Evolutionary conservation across 106 monocot species (phyloP).

Genomic region (Cymbidium sinense): DNA sequence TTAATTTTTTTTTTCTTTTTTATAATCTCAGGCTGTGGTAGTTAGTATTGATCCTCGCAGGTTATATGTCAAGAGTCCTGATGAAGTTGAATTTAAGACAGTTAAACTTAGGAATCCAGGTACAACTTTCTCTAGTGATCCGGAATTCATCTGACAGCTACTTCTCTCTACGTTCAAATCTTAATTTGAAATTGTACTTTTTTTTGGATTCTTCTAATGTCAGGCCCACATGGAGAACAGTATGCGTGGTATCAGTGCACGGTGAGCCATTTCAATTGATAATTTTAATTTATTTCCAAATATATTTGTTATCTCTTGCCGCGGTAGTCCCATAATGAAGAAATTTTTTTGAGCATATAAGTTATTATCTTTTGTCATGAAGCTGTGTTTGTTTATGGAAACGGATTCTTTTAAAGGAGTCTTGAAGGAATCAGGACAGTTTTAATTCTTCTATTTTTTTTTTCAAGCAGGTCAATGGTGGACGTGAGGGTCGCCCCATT

Average conservation of each 20-base stretch:
- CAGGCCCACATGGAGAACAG: conserved; percentile 88
- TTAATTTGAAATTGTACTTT: not conserved
- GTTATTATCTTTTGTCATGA: not conserved
- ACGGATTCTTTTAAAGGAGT: not conserved
- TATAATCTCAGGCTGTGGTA: conserved; percentile 76
- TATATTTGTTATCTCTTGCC: not conserved
- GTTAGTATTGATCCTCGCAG: conserved; percentile 95
- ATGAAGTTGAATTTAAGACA: conserved; percentile 75
- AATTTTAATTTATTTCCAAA: not conserved
- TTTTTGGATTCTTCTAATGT: conserved; percentile 3
- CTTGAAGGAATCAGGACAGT: not conserved
- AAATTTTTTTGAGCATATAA: not conserved
- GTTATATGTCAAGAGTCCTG: conserved; percentile 64
- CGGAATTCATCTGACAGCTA: conserved; percentile 1
- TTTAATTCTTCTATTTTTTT: conserved; percentile 5
- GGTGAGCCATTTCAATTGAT: conserved; percentile 24
- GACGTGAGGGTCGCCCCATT: conserved; percentile 86
- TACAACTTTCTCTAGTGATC: conserved; percentile 14
- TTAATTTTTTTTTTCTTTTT: not conserved
- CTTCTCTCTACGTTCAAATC: not conserved
- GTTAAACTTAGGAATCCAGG: conserved; percentile 65
- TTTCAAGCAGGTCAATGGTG: conserved; percentile 69
- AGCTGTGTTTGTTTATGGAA: not conserved
- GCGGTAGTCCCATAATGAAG: not conserved
- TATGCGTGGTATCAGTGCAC: conserved; percentile 99